phyloP scores from a whole-genome alignment of 495 filamentous ascomycete species.

The Aspergillus heteromorphus region DNA sequence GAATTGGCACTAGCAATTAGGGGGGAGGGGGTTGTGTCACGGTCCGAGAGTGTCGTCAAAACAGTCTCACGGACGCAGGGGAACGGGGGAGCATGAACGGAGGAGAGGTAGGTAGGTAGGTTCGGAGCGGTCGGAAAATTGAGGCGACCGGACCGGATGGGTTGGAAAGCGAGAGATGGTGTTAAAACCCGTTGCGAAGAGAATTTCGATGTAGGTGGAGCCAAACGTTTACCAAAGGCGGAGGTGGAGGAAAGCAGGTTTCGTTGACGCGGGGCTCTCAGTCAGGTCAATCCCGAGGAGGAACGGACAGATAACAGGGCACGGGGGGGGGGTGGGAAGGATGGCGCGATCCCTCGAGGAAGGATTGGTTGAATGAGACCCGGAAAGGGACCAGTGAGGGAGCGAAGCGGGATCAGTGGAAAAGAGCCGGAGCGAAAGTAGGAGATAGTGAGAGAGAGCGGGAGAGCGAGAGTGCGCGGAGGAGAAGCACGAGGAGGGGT shows the following conservation, averaged over 20 bases:
- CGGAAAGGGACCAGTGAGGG: neutral
- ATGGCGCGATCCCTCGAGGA: neutral
- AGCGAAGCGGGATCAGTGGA: neutral
- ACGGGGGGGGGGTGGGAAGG: neutral
- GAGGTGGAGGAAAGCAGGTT: conserved; percentile 3
- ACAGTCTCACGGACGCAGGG: conserved; percentile 4
- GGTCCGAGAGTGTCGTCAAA: conserved; percentile 3
- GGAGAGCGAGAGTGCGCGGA: neutral
- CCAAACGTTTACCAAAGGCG: neutral
- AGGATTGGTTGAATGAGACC: neutral
- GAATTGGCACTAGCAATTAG: neutral
- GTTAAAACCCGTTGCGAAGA: neutral
- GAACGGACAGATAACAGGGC: conserved; percentile 4
- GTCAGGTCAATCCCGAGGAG: conserved; percentile 13
- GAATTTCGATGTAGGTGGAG: neutral
- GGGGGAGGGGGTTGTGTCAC: too few relatives aligned
- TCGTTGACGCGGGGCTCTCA: conserved; percentile 18
- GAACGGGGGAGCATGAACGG: conserved; percentile 8
- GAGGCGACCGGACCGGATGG: neutral
- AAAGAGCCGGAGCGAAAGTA: neutral
- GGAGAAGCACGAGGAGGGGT: neutral
- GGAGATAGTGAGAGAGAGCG: neutral
- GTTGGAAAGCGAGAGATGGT: neutral
- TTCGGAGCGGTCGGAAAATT: conserved; percentile 7
- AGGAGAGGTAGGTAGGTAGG: neutral